Base-by-base conservation (phyloP, 2,329 filamentous ascomycete species). In the Paecilomyces niveus region DNA sequence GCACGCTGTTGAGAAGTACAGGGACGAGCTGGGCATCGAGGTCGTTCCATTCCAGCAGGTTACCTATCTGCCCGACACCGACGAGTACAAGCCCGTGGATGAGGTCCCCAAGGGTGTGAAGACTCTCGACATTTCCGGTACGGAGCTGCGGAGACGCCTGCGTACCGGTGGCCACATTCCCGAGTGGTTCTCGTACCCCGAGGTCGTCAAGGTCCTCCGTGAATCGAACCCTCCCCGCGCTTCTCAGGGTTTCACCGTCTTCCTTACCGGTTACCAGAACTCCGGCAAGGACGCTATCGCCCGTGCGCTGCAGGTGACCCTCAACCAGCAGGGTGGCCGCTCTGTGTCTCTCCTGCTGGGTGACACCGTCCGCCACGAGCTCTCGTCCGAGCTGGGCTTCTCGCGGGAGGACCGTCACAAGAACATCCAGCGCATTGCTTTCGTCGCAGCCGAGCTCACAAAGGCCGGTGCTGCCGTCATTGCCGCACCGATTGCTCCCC, bases 1-100 rank as follows among this genome's bases (percentile, higher is more conserved):
- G 82, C 84, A 93, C 71, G 90, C 92, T 26, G 92, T 99, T 60
- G 92, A 97, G 83, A 91, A 96, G 82, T 96, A 97, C 85, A 88
- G 87, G 72, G 86, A 91, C 65, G 94, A 99, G 84, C 89, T 99
- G 62, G 94, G 93, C 70, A 99, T 99, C 72, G 91, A 97, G 81
- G 94, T 99, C 72, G 94, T 99, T 64, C 92, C 94, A 67, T 99
- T 99, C 88, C 93, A 97, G 82, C 92, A 95, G 86, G 96, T 99
- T 88, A 97, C 95, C 63, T 99, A 97, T 80, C 88, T 97, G 60
- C 94, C 94, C 67, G 94, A 97, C 79, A 88, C 86, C 72, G 94
- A 99, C 76, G 94, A 97, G 83, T 99, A 99, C 83, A 86, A 85
- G 69, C 94, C 94, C 58, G 86, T 92, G 76, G 90, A 99, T 78